Evolutionary conservation across 129 eudicot genomes (phyloP), one percentile per base, ranked within the genome.

Genomic region (Silybum marianum): DNA sequence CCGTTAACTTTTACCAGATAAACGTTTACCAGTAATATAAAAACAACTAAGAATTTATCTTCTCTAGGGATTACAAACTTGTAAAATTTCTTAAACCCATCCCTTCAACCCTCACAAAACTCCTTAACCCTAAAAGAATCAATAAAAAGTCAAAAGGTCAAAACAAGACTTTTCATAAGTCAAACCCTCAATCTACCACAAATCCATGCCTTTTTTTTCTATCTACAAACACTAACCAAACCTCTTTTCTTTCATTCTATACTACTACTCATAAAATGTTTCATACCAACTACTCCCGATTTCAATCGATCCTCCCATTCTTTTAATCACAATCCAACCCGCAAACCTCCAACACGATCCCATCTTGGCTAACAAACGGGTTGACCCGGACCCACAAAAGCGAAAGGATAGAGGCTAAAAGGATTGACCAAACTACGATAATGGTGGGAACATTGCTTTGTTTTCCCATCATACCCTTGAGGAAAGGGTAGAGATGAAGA

Each of bases 401-500:
- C 9, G 94, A 85, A 7, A 90, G 73, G 38, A 92, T 85, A 8
- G 97, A 92, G 34, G 97, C 90, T 3, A 92, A 85, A 21, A 92
- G 87, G 74, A 92, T 85, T 10, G 95, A 85, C 97, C 95, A 92
- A 0, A 92, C 91, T 26, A 90, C 11, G 16, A 92, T 81, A 9
- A 92, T 89, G 1, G 97, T 90, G 7, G 97, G 95, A 3, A 86
- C 86, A 62, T 80, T 75, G 19, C 83, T 85, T 54, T 92, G 97
- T 78, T 83, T 88, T 73, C 97, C 97, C 69, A 82, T 65, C 82
- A 92, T 69, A 58, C 95, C 97, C 84, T 92, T 92, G 76, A 92
- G 84, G 89, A 92, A 92, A 22, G 97, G 97, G 66, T 92, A 91
- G 19, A 91, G 86, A 73, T 91, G 97, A 76, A 91, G 72, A 32